Evolutionary conservation across 441 rosid species (phyloP), one percentile per base, ranked within the genome.

Genomic region (Gossypium gossypioides): DNA sequence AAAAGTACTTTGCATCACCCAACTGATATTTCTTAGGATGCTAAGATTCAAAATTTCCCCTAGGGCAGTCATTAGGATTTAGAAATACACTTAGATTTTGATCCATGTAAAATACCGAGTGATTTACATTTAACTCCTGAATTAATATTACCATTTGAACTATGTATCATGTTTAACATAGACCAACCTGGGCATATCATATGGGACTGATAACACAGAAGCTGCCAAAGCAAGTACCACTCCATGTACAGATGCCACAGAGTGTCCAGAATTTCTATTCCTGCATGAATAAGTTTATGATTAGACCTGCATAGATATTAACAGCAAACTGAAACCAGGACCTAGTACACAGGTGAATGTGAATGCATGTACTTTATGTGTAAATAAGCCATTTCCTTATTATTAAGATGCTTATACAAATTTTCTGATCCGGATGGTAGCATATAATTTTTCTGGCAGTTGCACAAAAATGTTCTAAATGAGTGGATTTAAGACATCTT

Each of bases 181-280:
- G 15, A 74, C 85, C 68, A 34, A 95, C 99, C 97, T 79, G 84
- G 98, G 99, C 92, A 95, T 89, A 81, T 95, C 99, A 79, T 95
- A 95, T 68, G 99, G 97, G 72, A 91, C 96, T 72, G 99, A 95
- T 76, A 95, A 80, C 73, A 91, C 99, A 54, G 97, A 88, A 81
- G 99, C 99, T 27, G 86, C 95, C 83, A 95, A 84, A 75, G 98
- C 99, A 80, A 95, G 99, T 77, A 92, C 96, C 34, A 95, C 92
- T 10, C 99, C 99, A 77, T 92, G 99, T 69, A 86, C 81, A 72
- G 85, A 84, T 34, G 99, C 91, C 3, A 88, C 59, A 22, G 91
- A 82, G 59, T 77, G 86, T 37, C 75, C 80, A 44, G 86, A 75
- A 76, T 79, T 85, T 71, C 24, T 8, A 56, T 77, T 88, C 86